Conservation (phyloP, 2,329 filamentous ascomycete species). For the Aspergillus chevalieri region DNA sequence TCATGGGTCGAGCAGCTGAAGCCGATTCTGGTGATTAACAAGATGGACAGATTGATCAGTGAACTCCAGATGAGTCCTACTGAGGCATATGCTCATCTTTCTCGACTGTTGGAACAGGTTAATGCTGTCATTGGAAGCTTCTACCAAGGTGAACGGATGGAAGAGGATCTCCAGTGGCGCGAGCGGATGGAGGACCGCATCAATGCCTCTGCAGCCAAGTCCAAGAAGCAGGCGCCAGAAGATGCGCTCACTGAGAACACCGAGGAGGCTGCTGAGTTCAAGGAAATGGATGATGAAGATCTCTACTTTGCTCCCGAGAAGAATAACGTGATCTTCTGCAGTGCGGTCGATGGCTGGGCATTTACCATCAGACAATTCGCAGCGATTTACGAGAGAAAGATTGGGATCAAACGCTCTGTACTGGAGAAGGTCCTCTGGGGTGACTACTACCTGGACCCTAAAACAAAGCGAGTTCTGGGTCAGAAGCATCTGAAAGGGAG, state of each 20-base stretch:
- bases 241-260: constrained; percentile 47
- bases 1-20: constrained; percentile 95
- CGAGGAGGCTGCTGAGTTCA: constrained; percentile 56
- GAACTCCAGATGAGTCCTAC: constrained; percentile 88
- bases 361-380: constrained; percentile 96
- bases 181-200: constrained; percentile 85
- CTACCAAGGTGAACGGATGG: constrained; percentile 97
- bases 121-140: constrained; percentile 97
- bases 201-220: constrained; percentile 57
- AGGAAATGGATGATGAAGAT: constrained; percentile 92
- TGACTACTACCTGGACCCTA: constrained; percentile 92
- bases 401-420: constrained; percentile 81
- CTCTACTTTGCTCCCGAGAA: constrained; percentile 97
- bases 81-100: constrained; percentile 85
- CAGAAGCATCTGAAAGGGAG: constrained; percentile 90
- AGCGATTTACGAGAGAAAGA: constrained; percentile 87
- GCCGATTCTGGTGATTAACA: constrained; percentile 92
- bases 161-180: constrained; percentile 93
- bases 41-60: constrained; percentile 90
- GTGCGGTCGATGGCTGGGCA: constrained; percentile 97
- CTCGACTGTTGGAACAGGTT: constrained; percentile 85
- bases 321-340: constrained; percentile 98
- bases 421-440: constrained; percentile 97
- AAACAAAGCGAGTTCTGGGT: constrained; percentile 87
- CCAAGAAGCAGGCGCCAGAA: constrained; percentile 30